phyloP scores from a whole-genome alignment of 148 eudicot species.

The Cornus suecica region DNA sequence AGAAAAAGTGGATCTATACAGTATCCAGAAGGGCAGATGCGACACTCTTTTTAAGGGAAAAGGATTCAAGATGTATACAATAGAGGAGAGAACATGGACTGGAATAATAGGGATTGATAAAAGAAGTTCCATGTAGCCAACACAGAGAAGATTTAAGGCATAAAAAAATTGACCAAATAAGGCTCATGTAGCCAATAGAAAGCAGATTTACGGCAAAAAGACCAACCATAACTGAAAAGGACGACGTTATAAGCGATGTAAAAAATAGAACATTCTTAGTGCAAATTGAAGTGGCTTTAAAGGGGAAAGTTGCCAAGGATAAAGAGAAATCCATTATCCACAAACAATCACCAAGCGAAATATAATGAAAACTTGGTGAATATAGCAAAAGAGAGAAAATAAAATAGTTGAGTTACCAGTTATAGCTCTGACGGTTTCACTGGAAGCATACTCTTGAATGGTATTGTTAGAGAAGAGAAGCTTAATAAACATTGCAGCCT shows the following conservation, averaged over 20 bases:
- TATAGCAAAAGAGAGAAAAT: slow-evolving; percentile 1
- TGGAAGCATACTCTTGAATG: slow-evolving; percentile 97
- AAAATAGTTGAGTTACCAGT: slow-evolving; percentile 55
- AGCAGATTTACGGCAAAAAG: background rate
- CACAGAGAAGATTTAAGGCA: too few relatives aligned
- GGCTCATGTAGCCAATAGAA: background rate
- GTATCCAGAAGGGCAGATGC: too few relatives aligned
- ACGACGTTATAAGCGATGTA: background rate
- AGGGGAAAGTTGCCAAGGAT: background rate
- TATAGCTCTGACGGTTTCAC: slow-evolving; percentile 96
- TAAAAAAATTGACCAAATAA: too few relatives aligned
- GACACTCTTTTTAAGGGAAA: too few relatives aligned
- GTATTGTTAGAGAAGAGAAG: slow-evolving; percentile 93
- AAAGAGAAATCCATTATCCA: background rate
- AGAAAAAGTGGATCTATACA: too few relatives aligned
- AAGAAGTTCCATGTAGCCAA: too few relatives aligned
- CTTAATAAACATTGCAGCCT: slow-evolving; percentile 89
- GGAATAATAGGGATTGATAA: too few relatives aligned
- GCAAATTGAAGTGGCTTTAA: background rate
- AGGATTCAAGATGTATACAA: too few relatives aligned
- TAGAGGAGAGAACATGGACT: too few relatives aligned
- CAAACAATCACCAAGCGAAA: background rate
- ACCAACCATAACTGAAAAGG: background rate
- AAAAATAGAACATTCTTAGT: background rate
- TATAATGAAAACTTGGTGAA: background rate